Evolutionary conservation across 768 basidiomycete genomes (phyloP).

Genomic region (Hydnomerulius pinastri): DNA sequence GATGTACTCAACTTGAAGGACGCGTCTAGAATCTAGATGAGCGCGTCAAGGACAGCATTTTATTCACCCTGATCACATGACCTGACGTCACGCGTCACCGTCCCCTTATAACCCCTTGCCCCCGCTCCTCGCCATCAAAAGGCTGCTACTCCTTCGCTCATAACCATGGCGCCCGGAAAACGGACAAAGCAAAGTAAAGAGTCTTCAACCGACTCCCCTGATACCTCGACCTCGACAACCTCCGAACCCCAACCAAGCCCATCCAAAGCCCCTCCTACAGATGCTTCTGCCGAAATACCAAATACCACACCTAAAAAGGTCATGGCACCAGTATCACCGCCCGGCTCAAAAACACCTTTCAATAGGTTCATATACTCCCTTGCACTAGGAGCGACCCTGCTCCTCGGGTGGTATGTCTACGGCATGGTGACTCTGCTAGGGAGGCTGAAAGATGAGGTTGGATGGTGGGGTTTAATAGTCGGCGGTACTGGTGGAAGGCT

Average conservation of each 20-base stretch:
- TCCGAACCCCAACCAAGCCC: background rate
- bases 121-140: too few relatives aligned
- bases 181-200: constrained; percentile 14
- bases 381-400: constrained; percentile 39
- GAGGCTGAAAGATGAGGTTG: constrained; percentile 50
- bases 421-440: constrained; percentile 44
- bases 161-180: constrained; percentile 23
- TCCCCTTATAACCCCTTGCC: too few relatives aligned
- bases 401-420: constrained; percentile 55
- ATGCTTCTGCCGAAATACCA: background rate
- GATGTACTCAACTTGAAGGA: too few relatives aligned
- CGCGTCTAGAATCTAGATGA: too few relatives aligned
- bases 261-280: background rate
- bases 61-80: too few relatives aligned
- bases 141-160: too few relatives aligned
- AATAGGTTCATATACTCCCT: constrained; percentile 52
- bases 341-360: constrained; percentile 5
- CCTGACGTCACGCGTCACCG: too few relatives aligned
- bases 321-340: constrained; percentile 1
- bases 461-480: constrained; percentile 50
- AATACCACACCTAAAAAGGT: background rate
- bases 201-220: constrained; percentile 5
- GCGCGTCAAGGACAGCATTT: too few relatives aligned
- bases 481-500: constrained; percentile 4
- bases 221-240: constrained; percentile 7